Conservation (phyloP, 495 filamentous ascomycete species). For the Neurospora pannonica region DNA sequence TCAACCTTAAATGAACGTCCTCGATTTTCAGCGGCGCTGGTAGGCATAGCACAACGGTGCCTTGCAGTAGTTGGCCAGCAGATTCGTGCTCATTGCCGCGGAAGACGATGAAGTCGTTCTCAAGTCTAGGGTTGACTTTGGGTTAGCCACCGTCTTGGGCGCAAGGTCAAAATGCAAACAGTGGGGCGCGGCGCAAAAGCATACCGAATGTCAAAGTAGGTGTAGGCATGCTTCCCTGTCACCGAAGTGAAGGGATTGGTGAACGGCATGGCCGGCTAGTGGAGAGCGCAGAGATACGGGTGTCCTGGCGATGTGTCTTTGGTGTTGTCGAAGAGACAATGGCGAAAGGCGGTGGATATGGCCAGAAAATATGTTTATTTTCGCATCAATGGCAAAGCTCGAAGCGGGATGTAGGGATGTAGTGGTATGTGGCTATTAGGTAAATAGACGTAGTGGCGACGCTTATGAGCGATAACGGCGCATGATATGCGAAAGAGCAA, state of each 20-base stretch:
- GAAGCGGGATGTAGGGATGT: neutral
- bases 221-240: slow-evolving; percentile 30
- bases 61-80: slow-evolving; percentile 62
- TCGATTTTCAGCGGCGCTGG: slow-evolving; percentile 59
- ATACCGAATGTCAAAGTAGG: slow-evolving; percentile 48
- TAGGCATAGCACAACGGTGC: slow-evolving; percentile 66
- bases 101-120: slow-evolving; percentile 70
- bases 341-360: neutral
- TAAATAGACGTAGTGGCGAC: neutral
- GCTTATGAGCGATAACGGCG: neutral
- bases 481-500: neutral
- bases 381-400: neutral
- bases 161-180: neutral
- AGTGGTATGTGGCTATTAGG: neutral
- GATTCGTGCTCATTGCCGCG: slow-evolving; percentile 68
- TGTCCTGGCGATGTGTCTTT: neutral
- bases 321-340: neutral
- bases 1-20: slow-evolving; percentile 61
- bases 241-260: slow-evolving; percentile 41
- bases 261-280: slow-evolving; percentile 32
- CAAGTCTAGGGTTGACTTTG: slow-evolving; percentile 43
- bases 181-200: slow-evolving; percentile 4
- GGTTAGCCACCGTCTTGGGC: neutral
- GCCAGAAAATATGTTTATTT: neutral
- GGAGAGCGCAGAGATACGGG: neutral